A percentile compares a stretch with the other conserved stretches of the same genome.
phyloP scores from a whole-genome alignment of 176 grass and related monocot species.

The Metroxylon sagu region DNA sequence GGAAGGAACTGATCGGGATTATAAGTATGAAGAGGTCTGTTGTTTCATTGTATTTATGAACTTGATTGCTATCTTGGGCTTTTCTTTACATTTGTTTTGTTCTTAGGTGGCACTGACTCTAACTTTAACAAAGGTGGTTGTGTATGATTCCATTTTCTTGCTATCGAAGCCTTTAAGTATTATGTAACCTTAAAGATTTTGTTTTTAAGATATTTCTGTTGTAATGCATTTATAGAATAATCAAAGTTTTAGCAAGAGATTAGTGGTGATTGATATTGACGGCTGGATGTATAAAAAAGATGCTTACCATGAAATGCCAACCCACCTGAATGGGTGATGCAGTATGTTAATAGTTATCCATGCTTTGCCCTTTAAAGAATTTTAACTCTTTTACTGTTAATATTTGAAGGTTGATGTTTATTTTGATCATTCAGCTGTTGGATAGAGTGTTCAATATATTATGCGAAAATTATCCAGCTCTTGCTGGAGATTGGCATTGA shows the following conservation, averaged over 20 bases:
- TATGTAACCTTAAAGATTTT: too few relatives aligned
- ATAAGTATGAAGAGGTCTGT: conserved; percentile 70
- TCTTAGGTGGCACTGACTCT: not conserved
- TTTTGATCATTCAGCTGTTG: conserved; percentile 41
- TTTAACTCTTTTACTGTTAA: not conserved
- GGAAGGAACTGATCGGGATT: conserved; percentile 63
- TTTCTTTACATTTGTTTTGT: not conserved
- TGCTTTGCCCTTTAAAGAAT: not conserved
- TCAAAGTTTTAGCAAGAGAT: too few relatives aligned
- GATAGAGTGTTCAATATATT: conserved; percentile 78
- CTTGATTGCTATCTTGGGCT: not conserved
- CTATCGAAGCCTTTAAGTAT: too few relatives aligned
- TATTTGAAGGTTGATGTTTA: conserved; percentile 14
- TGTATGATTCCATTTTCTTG: too few relatives aligned
- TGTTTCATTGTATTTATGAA: not conserved
- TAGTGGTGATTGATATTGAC: too few relatives aligned
- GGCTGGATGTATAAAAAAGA: too few relatives aligned
- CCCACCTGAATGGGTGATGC: too few relatives aligned
- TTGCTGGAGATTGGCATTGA: conserved; percentile 51
- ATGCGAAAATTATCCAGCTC: conserved; percentile 73
- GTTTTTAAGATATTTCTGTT: too few relatives aligned
- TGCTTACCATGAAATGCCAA: too few relatives aligned
- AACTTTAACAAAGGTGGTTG: too few relatives aligned
- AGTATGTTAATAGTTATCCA: too few relatives aligned
- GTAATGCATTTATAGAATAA: too few relatives aligned